phyloP scores from a whole-genome alignment of 768 basidiomycete species.

The Lentinula boryana region DNA sequence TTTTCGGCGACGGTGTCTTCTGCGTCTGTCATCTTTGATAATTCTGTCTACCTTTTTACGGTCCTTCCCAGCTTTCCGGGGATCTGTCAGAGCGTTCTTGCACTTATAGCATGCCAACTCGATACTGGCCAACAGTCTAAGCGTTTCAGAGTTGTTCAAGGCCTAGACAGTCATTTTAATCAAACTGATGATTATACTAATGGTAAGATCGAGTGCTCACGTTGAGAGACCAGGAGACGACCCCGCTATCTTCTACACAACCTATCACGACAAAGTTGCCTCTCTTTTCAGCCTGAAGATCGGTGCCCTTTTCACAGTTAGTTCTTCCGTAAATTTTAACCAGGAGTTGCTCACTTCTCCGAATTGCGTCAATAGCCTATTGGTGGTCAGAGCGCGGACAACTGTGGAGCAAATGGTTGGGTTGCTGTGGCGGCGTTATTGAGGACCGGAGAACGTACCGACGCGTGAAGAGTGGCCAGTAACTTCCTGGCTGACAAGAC shows the following conservation, averaged over 20 bases:
- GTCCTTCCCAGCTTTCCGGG: slow-evolving; percentile 55
- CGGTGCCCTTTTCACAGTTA: slow-evolving; percentile 37
- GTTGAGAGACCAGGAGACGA: slow-evolving; percentile 83
- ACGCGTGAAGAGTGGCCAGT: slow-evolving; percentile 74
- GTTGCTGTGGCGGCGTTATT: background rate
- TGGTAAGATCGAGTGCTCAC: slow-evolving; percentile 32
- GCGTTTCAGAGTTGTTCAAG: slow-evolving; percentile 75
- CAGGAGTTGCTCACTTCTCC: slow-evolving; percentile 48
- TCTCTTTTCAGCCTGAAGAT: slow-evolving; percentile 80
- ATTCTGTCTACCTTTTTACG: slow-evolving; percentile 70
- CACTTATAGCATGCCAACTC: slow-evolving; percentile 81
- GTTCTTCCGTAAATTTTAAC: background rate
- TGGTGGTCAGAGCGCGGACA: slow-evolving; percentile 56
- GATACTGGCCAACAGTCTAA: slow-evolving; percentile 76
- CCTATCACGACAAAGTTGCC: slow-evolving; percentile 85
- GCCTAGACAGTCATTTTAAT: slow-evolving; percentile 38
- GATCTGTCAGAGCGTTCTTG: slow-evolving; percentile 62
- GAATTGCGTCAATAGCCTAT: slow-evolving; percentile 66
- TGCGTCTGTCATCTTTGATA: slow-evolving; percentile 82
- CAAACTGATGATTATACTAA: slow-evolving; percentile 2
- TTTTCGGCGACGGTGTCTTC: slow-evolving; percentile 74
- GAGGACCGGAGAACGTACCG: slow-evolving; percentile 40
- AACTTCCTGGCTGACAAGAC: slow-evolving; percentile 69
- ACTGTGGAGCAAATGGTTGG: slow-evolving; percentile 30
- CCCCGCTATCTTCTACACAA: slow-evolving; percentile 65